Conservation (phyloP, 768 basidiomycete species). For the Asterophora parasitica region DNA sequence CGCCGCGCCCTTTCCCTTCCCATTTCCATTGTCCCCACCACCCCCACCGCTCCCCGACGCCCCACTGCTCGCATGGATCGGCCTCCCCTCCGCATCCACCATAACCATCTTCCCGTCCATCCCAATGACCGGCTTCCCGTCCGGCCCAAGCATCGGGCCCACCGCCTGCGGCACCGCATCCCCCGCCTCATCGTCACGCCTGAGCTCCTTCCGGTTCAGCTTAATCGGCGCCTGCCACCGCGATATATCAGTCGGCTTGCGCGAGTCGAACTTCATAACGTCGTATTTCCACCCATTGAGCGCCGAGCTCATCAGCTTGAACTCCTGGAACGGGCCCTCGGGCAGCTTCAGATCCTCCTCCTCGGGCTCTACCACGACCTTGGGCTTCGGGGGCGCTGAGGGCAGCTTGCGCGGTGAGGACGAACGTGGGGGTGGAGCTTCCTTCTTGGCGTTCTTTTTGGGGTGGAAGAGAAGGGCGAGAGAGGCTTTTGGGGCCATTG, state of each 20-base stretch:
- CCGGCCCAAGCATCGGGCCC: conserved; percentile 71
- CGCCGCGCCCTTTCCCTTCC: conserved; percentile 40
- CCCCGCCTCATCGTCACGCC: conserved; percentile 39
- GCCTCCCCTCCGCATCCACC: conserved; percentile 75
- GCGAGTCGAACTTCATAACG: conserved; percentile 85
- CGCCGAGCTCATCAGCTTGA: conserved; percentile 71
- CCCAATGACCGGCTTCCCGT: conserved; percentile 82
- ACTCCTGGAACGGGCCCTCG: conserved; percentile 69
- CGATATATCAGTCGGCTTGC: conserved; percentile 64
- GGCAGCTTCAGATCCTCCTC: conserved; percentile 55
- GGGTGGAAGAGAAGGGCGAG: too few species aligned
- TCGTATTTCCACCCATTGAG: conserved; percentile 90
- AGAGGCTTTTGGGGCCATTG: too few species aligned
- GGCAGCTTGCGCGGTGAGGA: conserved; percentile 35
- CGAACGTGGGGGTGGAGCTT: background rate
- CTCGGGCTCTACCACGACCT: conserved; percentile 29
- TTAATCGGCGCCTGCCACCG: conserved; percentile 74
- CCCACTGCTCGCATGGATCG: conserved; percentile 42
- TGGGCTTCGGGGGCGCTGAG: conserved; percentile 29
- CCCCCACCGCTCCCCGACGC: conserved; percentile 27
- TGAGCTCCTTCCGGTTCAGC: conserved; percentile 81
- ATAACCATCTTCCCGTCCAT: conserved; percentile 73
- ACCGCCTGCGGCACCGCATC: conserved; percentile 47
- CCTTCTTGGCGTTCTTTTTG: too few species aligned
- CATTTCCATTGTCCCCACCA: too few species aligned